Evolutionary conservation across 768 basidiomycete species (phyloP).

Genomic region (Butyriboletus loyo): DNA sequence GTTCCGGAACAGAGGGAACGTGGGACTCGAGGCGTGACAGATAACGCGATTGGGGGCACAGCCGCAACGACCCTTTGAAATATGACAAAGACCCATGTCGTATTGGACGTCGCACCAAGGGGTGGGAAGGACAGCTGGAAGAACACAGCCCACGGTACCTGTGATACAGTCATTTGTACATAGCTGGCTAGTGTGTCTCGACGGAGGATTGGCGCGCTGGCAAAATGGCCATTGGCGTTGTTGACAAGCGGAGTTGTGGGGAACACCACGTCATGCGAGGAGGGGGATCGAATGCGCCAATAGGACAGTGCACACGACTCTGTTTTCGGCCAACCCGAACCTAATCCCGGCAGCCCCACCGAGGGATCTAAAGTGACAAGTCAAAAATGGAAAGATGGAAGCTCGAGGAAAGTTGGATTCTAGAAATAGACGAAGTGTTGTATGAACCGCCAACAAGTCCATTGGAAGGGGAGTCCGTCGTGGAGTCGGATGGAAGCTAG

Average conservation of each 20-base stretch:
- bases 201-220: neutral
- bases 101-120: neutral
- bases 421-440: slow-evolving; percentile 6
- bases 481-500: slow-evolving; percentile 11
- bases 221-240: neutral
- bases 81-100: neutral
- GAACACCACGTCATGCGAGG: neutral
- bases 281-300: neutral
- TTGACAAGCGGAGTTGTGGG: neutral
- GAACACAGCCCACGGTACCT: neutral
- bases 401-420: slow-evolving; percentile 13
- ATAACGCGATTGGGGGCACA: slow-evolving; percentile 1
- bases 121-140: slow-evolving; percentile 5
- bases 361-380: slow-evolving; percentile 5
- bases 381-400: slow-evolving; percentile 16
- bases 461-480: neutral
- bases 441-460: neutral
- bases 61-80: neutral
- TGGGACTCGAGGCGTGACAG: neutral
- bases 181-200: neutral
- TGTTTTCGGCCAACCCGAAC: neutral
- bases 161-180: neutral
- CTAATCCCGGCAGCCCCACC: neutral
- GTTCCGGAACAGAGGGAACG: slow-evolving; percentile 6
- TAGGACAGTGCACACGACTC: slow-evolving; percentile 3